Conservation (phyloP, 2,329 filamentous ascomycete species). For the Simplicillium sp. region DNA sequence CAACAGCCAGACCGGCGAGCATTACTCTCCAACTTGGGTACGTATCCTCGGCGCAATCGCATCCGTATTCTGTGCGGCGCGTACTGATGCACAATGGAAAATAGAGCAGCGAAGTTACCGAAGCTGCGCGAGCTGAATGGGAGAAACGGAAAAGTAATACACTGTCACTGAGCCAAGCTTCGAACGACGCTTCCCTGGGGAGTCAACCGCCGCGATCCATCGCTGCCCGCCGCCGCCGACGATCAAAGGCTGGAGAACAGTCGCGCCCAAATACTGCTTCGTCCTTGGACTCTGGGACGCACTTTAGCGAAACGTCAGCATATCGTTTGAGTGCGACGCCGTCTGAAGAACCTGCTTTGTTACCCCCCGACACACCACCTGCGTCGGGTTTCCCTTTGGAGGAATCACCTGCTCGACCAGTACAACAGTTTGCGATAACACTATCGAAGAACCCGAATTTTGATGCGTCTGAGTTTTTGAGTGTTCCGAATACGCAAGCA, state of each 20-base stretch:
- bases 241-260: conserved; percentile 3
- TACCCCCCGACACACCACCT: no score
- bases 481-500: conserved; percentile 18
- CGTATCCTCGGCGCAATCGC: conserved; percentile 5
- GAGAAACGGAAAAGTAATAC: not conserved
- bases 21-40: conserved; percentile 24
- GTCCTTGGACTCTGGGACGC: not conserved
- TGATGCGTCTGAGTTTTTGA: conserved; percentile 24
- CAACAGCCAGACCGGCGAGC: conserved; percentile 19
- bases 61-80: no score
- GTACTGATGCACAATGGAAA: no score
- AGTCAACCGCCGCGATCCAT: conserved; percentile 17
- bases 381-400: conserved; percentile 10
- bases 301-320: no score
- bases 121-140: not conserved
- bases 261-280: not conserved
- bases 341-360: no score
- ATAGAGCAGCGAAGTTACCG: not conserved
- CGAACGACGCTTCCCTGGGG: conserved; percentile 5
- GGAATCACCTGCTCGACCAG: conserved; percentile 6
- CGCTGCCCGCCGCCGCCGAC: conserved; percentile 15
- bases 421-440: conserved; percentile 15
- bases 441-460: conserved; percentile 20
- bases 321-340: no score
- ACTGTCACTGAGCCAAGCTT: not conserved